These are phyloP conservation scores for Clonostachys byssicola DNA, from an alignment of 2,329 filamentous ascomycete genomes.

Conservation along the genomic window DNA sequence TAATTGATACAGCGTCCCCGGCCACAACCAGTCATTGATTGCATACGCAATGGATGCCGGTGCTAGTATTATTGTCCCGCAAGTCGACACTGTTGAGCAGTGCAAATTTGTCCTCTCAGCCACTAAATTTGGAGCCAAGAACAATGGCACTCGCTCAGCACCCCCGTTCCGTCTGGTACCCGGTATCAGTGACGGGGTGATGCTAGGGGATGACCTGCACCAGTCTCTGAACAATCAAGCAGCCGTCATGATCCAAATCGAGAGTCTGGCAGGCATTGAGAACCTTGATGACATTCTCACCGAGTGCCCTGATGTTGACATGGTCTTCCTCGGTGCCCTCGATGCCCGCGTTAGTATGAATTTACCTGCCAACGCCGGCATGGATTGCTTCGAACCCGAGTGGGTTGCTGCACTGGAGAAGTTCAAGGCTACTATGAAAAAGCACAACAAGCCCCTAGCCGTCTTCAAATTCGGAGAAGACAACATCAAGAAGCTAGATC, in stretches of 20 bases:
- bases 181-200: conserved; percentile 18
- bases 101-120: conserved; percentile 34
- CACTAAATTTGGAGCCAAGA: conserved; percentile 35
- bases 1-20: conserved; percentile 19
- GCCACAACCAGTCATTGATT: conserved; percentile 40
- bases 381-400: conserved; percentile 26
- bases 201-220: conserved; percentile 12
- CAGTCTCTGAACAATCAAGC: conserved; percentile 39
- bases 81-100: conserved; percentile 40
- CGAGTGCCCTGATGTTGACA: conserved; percentile 34
- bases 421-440: conserved; percentile 31
- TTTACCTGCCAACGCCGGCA: conserved; percentile 22
- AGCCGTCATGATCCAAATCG: conserved; percentile 43
- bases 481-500: no score
- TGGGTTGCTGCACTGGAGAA: conserved; percentile 30
- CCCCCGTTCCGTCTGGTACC: conserved; percentile 36
- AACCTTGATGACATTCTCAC: conserved; percentile 41
- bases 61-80: conserved; percentile 40
- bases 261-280: conserved; percentile 17
- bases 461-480: conserved; percentile 13
- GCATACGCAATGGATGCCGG: conserved; percentile 42
- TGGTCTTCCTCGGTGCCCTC: conserved; percentile 39
- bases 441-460: conserved; percentile 37
- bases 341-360: conserved; percentile 40
- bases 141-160: conserved; percentile 35